phyloP scores from a whole-genome alignment of 1,139 yeast species.

The Hansenula sp. region DNA sequence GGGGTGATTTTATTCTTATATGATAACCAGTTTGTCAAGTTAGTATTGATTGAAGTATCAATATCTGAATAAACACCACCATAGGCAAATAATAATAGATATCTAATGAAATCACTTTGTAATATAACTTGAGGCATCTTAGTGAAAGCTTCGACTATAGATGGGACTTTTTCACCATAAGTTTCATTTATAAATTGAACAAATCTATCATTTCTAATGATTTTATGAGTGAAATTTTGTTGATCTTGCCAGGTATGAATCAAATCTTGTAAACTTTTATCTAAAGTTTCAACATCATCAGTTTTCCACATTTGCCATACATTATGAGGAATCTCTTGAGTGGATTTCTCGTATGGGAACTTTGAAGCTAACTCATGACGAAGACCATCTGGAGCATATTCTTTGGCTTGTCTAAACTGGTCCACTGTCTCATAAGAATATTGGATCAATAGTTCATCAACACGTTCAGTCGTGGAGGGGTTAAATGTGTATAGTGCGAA shows the following conservation, averaged over 20 bases:
- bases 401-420: background rate
- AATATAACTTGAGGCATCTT: conserved; percentile 71
- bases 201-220: conserved; percentile 68
- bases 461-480: background rate
- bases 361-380: conserved; percentile 5
- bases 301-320: conserved; percentile 8
- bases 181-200: conserved; percentile 55
- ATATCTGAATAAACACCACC: conserved; percentile 88
- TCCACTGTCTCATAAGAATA: background rate
- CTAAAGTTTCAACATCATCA: conserved; percentile 3
- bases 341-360: conserved; percentile 13
- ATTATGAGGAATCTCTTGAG: background rate
- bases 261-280: conserved; percentile 3
- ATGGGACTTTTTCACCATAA: conserved; percentile 60
- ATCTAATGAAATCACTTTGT: conserved; percentile 85
- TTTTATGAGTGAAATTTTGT: conserved; percentile 12
- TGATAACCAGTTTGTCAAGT: background rate
- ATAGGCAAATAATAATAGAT: conserved; percentile 72
- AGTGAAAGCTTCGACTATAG: conserved; percentile 69
- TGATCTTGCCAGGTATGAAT: conserved; percentile 3
- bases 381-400: background rate
- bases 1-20: background rate
- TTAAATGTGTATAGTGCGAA: background rate
- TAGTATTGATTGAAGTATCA: background rate
- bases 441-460: background rate